Percentiles rank a stretch among this genome's conserved stretches.
These are phyloP conservation scores for Rhytidiadelphus loreus DNA, from an alignment of 225 moss, liverwort and hornwort species.

Conservation along the genomic window DNA sequence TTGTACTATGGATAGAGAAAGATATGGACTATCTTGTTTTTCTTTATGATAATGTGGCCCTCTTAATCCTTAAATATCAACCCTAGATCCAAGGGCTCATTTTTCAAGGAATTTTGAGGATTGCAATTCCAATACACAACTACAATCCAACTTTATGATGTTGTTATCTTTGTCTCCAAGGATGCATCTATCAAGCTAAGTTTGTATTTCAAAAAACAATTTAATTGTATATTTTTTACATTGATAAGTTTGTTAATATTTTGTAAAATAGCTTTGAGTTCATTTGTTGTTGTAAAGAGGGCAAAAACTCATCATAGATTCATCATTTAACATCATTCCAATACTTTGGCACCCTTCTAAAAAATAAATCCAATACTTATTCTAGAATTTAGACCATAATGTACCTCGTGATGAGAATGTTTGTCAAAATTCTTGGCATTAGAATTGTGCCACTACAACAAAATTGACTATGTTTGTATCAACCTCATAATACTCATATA, in stretches of 20 bases:
- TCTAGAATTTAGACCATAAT: background rate
- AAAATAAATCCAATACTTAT: background rate
- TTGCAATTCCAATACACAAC: background rate
- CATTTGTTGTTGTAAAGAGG: accelerated
- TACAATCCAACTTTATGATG: background rate
- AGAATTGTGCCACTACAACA: background rate
- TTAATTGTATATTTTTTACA: background rate
- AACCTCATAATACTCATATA: background rate
- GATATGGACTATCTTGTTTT: background rate
- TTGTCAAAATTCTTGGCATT: background rate
- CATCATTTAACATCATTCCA: background rate
- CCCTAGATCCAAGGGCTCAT: accelerated
- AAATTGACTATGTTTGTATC: background rate
- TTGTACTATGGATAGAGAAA: background rate
- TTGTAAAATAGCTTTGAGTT: background rate
- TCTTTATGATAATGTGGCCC: background rate
- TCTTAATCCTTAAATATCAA: background rate
- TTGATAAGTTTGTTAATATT: background rate
- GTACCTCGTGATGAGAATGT: background rate
- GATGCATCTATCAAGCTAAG: background rate
- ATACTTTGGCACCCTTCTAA: background rate
- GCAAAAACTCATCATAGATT: background rate
- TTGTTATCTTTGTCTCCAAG: background rate
- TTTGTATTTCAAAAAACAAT: background rate
- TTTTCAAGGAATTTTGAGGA: background rate